phyloP scores from a whole-genome alignment of 208 protist species.

The Acanthamoeba royreba region DNA sequence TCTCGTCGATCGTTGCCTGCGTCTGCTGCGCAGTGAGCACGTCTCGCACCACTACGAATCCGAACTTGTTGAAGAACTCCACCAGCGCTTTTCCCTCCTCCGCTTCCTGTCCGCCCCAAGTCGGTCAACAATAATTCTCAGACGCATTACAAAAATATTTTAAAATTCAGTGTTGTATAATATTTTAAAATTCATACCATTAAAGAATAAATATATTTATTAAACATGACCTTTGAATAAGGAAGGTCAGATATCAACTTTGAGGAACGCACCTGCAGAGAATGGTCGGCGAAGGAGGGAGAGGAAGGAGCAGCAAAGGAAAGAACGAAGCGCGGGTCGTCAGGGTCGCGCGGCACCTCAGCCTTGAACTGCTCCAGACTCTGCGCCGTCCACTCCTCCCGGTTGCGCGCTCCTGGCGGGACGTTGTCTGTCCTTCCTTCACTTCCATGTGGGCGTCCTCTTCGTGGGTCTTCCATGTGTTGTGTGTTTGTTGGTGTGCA shows the following conservation, averaged over 20 bases:
- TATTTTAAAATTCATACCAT: no score
- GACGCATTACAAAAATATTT: not conserved
- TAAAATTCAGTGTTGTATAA: not conserved
- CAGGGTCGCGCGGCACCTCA: not conserved
- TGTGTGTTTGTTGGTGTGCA: no score
- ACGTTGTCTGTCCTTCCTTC: no score
- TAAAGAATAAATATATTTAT: no score
- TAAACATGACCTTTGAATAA: no score
- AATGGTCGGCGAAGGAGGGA: not conserved
- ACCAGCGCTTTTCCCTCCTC: not conserved
- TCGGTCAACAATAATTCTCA: no score
- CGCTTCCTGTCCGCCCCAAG: no score
- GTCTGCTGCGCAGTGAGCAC: not conserved
- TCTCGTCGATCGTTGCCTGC: not conserved
- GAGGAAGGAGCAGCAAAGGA: not conserved
- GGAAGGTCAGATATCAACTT: no score
- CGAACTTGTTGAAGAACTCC: constrained; percentile 2
- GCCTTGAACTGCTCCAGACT: not conserved
- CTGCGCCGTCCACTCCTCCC: not conserved
- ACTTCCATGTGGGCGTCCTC: no score
- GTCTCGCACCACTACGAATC: constrained; percentile 13
- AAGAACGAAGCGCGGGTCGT: not conserved
- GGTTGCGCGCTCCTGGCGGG: no score
- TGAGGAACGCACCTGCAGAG: not conserved
- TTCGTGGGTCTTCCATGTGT: no score